Conservation (phyloP, 139 green algal species). For the Micromonas commoda region DNA sequence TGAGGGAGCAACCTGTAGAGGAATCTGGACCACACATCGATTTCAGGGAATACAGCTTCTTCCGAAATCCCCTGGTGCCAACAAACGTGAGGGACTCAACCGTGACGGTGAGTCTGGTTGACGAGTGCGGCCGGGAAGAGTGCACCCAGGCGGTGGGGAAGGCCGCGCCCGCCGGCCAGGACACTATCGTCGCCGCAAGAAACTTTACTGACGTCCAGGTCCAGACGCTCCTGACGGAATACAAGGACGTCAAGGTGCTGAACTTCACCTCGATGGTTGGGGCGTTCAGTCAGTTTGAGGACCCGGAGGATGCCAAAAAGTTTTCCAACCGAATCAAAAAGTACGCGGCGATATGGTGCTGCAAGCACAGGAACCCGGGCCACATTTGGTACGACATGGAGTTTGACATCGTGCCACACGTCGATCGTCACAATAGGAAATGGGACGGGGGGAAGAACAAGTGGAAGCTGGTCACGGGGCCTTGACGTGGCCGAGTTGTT, state of each 20-base stretch:
- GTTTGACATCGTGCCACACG: constrained; percentile 16
- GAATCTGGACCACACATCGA: constrained; percentile 42
- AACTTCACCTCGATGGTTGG: constrained; percentile 51
- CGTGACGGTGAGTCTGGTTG: not conserved
- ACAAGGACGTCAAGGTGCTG: constrained; percentile 41
- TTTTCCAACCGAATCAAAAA: constrained; percentile 57
- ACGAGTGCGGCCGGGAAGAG: not conserved
- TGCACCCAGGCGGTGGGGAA: not conserved
- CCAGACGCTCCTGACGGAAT: constrained; percentile 23
- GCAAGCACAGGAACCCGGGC: constrained; percentile 68
- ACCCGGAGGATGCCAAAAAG: constrained; percentile 28
- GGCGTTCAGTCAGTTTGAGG: constrained; percentile 47
- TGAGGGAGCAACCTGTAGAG: not conserved
- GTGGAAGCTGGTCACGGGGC: not conserved
- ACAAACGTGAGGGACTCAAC: constrained; percentile 20
- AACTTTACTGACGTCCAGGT: constrained; percentile 41
- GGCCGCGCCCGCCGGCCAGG: not conserved
- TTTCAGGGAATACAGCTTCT: constrained; percentile 68
- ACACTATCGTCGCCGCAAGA: not conserved
- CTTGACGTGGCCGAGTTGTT: too few relatives aligned
- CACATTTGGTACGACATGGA: constrained; percentile 86
- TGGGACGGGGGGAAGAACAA: not conserved
- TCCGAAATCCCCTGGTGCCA: constrained; percentile 53
- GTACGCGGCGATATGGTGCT: constrained; percentile 83
- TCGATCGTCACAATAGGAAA: not conserved